Base-by-base conservation (phyloP, 805 yeast genomes). In the Pichia cabralensis region DNA sequence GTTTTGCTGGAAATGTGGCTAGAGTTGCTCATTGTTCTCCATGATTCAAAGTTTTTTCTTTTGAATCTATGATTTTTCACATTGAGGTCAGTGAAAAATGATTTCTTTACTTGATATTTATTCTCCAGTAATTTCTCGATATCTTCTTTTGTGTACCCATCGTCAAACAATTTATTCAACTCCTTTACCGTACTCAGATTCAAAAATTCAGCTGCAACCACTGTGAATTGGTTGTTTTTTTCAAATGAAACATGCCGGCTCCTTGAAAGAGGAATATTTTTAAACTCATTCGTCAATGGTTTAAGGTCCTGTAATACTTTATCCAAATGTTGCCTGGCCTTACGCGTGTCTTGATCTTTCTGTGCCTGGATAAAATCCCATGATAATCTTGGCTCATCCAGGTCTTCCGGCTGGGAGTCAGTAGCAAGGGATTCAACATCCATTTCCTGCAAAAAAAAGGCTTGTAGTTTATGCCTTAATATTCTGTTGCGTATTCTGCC, bases 201-300 rank as follows among this genome's bases (percentile, higher is more conserved):
- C 16, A 60, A 38, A 33, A 52, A 56, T 17, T 49, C 56, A 0
- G 62, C 56, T 2, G 60, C 45, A 38, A 56, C 56, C 1, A 54
- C 53, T 0, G 61, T 56, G 34, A 51, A 58, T 8, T 55, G 55
- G 38, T 60, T 62, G 8, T 58, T 41, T 31, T 58, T 60, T 17
- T 47, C 36, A 31, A 58, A 60, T 6, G 45, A 47, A 32, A 43
- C 50, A 11, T 35, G 28, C 26, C 58, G 43, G 16, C 53, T 39
- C 23, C 34, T 46, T 3, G 35, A 23, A 3, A 19, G 21, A 2
- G 50, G 48, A 4, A 42, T 30, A 6, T 41, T 29, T 12, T 29
- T 25, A 26, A 41, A 50, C 16, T 44, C 49, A 14, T 29, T 36
- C 1, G 44, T 48, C 16, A 44, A 17, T 1, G 54, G 54, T 17